Percentiles rank a stretch among this genome's conserved stretches.
Conservation (phyloP, 202 grass and related monocot species). For the Eragrostis tef region DNA sequence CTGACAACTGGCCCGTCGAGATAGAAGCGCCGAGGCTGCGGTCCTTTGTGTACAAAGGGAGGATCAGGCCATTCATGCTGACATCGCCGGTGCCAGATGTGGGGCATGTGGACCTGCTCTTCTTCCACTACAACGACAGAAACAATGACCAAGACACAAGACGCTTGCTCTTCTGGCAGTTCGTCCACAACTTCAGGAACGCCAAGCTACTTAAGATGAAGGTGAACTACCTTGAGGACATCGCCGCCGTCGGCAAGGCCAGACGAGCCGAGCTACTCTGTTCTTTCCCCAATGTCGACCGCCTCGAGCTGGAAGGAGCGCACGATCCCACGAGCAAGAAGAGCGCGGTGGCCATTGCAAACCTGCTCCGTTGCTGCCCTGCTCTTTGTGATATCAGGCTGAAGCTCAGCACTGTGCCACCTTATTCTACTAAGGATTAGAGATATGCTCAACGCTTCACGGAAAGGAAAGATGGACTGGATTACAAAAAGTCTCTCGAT, state of each 20-base stretch:
- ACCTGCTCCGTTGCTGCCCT: conserved; percentile 30
- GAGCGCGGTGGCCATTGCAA: neutral
- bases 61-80: neutral
- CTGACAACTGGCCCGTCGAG: neutral
- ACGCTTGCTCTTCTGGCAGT: neutral
- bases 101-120: neutral
- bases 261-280: neutral
- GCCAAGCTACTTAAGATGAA: neutral
- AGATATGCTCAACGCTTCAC: neutral
- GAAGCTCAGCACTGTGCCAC: neutral
- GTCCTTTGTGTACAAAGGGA: conserved; percentile 1
- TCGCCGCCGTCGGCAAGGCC: neutral
- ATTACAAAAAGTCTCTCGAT: neutral
- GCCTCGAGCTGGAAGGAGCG: neutral
- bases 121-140: neutral
- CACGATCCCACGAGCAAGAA: neutral
- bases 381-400: neutral
- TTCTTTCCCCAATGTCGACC: neutral
- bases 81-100: neutral
- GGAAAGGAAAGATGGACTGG: neutral
- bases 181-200: neutral
- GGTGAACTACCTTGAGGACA: neutral
- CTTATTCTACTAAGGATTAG: neutral
- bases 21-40: conserved; percentile 6
- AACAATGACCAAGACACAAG: neutral